These are phyloP conservation scores for Geosmithia putterillii DNA, from an alignment of 2,329 filamentous ascomycete genomes.

Conservation along the genomic window DNA sequence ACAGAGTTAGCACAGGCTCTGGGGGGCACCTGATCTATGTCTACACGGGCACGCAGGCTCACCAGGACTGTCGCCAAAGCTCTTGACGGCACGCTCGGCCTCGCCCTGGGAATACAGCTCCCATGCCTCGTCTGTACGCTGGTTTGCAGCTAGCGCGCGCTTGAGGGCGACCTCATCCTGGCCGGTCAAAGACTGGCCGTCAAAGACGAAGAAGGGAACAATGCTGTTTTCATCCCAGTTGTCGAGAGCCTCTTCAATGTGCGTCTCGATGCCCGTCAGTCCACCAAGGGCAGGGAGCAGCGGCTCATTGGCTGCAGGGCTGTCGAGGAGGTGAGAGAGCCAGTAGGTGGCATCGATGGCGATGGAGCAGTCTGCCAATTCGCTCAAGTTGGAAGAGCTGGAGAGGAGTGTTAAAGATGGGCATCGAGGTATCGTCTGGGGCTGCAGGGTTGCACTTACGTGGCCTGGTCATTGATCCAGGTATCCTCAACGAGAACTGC, in stretches of 20 bases:
- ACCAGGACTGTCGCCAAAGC: conserved; percentile 75
- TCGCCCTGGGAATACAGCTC: conserved; percentile 70
- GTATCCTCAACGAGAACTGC: conserved; percentile 19
- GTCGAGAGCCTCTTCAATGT: conserved; percentile 66
- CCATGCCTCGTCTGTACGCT: conserved; percentile 73
- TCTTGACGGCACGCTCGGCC: conserved; percentile 67
- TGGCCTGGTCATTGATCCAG: conserved; percentile 23
- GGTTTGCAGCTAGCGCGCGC: conserved; percentile 51
- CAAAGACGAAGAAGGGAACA: conserved; percentile 81
- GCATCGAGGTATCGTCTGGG: background rate
- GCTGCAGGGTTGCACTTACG: conserved; percentile 9
- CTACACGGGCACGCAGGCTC: conserved; percentile 13
- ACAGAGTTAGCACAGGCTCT: conserved; percentile 7
- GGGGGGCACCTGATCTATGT: background rate
- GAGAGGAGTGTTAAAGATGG: conserved; percentile 2
- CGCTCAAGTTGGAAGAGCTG: conserved; percentile 50
- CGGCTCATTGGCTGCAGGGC: conserved; percentile 63
- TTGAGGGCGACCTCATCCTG: conserved; percentile 59
- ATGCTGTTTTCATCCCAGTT: conserved; percentile 59
- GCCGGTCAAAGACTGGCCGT: conserved; percentile 69
- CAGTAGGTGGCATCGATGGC: conserved; percentile 88
- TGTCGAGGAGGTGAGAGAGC: conserved; percentile 65
- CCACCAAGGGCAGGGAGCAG: conserved; percentile 84
- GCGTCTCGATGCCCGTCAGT: conserved; percentile 63
- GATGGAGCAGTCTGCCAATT: conserved; percentile 62